Conservation (phyloP, 2,329 filamentous ascomycete species). For the Hypoxylon sp. region DNA sequence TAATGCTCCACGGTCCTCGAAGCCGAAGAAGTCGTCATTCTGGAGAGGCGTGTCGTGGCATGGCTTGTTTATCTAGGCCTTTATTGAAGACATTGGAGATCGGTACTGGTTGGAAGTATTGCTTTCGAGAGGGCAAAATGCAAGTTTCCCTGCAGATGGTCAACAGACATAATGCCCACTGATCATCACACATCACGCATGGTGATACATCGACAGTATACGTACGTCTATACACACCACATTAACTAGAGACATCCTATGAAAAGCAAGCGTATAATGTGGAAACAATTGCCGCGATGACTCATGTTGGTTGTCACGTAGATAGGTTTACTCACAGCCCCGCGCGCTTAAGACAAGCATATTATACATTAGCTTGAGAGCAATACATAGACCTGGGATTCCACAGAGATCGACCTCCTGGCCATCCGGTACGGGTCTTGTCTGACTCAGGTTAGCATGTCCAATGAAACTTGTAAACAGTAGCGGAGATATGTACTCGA, state of each 20-base stretch:
- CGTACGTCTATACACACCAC: conserved; percentile 28
- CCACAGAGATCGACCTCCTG: conserved; percentile 7
- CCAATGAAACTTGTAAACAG: conserved; percentile 11
- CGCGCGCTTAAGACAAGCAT: conserved; percentile 30
- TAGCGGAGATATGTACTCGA: conserved; percentile 17
- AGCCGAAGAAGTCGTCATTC: conserved; percentile 11
- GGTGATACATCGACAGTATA: conserved; percentile 19
- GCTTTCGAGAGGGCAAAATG: conserved; percentile 9
- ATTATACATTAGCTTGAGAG: conserved; percentile 14
- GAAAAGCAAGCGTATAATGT: conserved; percentile 21
- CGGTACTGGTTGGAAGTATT: background rate
- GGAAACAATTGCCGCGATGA: conserved; percentile 32
- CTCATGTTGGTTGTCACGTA: conserved; percentile 24
- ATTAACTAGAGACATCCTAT: conserved; percentile 12
- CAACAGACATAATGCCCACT: conserved; percentile 8
- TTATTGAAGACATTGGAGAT: conserved; percentile 9
- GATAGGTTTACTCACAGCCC: conserved; percentile 27
- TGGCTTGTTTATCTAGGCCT: conserved; percentile 2
- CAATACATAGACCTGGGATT: conserved; percentile 9
- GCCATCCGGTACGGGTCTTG: conserved; percentile 10
- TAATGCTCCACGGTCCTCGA: conserved; percentile 19
- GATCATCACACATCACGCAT: conserved; percentile 9
- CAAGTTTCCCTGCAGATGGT: conserved; percentile 7
- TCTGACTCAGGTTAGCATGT: conserved; percentile 15
- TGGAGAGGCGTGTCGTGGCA: conserved; percentile 22